These are phyloP conservation scores for Micromonas pusilla DNA, from an alignment of 139 green algal genomes.

Conservation along the genomic window DNA sequence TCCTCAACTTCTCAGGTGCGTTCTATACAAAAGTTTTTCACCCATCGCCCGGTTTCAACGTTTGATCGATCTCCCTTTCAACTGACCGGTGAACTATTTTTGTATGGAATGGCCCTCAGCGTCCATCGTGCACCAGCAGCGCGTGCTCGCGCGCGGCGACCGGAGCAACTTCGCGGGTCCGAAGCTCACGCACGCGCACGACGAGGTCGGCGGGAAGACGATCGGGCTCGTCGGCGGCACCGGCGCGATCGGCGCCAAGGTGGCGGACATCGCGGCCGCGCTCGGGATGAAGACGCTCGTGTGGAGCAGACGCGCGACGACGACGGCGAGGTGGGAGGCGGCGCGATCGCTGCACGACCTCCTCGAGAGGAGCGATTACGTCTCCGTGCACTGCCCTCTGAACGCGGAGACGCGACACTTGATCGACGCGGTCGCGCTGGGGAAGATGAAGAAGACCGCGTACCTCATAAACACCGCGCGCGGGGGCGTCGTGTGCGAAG, in stretches of 20 bases:
- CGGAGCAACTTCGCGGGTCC: neutral
- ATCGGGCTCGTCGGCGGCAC: conserved; percentile 37
- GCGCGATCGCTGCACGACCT: conserved; percentile 24
- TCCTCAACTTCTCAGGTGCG: conserved; percentile 25
- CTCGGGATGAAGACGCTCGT: conserved; percentile 36
- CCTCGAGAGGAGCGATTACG: conserved; percentile 29
- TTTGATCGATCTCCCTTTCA: too few relatives aligned
- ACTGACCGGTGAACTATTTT: too few relatives aligned
- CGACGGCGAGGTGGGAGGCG: neutral
- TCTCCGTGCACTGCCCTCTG: conserved; percentile 37
- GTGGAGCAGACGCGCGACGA: neutral
- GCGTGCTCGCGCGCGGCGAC: conserved; percentile 15
- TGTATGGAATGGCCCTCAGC: too few relatives aligned
- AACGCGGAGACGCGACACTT: conserved; percentile 30
- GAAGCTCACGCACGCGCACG: conserved; percentile 22
- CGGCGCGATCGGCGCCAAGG: conserved; percentile 30
- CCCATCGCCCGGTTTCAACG: too few relatives aligned
- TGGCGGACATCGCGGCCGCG: conserved; percentile 27
- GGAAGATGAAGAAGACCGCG: conserved; percentile 32
- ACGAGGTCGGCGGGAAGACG: conserved; percentile 34
- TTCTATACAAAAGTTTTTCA: too few relatives aligned
- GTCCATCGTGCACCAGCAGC: conserved; percentile 26
- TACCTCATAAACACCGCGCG: conserved; percentile 40
- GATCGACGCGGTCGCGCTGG: conserved; percentile 22
- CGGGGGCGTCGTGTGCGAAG: conserved; percentile 27